Evolutionary conservation across 257 asterid genomes (phyloP), one percentile per base, ranked within the genome.

Genomic region (Henckelia pumila): DNA sequence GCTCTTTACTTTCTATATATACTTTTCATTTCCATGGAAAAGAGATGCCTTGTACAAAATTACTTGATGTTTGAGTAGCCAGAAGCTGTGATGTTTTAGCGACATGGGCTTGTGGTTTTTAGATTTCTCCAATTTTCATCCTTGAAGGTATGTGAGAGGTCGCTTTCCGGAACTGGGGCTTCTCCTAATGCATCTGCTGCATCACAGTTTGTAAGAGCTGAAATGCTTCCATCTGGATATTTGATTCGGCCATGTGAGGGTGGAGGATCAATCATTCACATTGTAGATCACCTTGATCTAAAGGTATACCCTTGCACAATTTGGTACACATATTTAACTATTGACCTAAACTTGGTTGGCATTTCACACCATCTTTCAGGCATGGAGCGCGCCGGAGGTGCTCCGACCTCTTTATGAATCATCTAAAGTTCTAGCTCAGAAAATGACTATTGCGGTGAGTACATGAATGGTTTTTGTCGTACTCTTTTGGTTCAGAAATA

Each of bases 331-430:
- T 26, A 23, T 20, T 57, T 44, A 56, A n/a, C 52, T 32, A 1
- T 20, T 35, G 62, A 30, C 52, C 32, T 29, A 58, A 37, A 29
- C 58, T 64, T 59, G 32, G 56, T 29, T 47, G 20, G 63, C 68
- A 59, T 11, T 50, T 60, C 16, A 3, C 33, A 65, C 49, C 37
- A 24, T 68, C 33, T 26, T 76, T 57, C 82, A 94, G 99, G 97
- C 97, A 0, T 85, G 96, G 96, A 89, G 91, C 30, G 98, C 89
- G 76, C 99, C 99, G 1, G 99, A 94, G 84, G 97, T 94, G 72
- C 76, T 94, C 25, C 87, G 98, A 14, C 99, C 99, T 30, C 96
- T 91, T 22, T 94, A 94, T 53, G 98, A 91, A 81, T 94, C 99
- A 14, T 86, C 99, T 0, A 85, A 87, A 78, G 81, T 91, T 52